These are phyloP conservation scores for Sporothrix luriei DNA, from an alignment of 2,329 filamentous ascomycete genomes.

Conservation along the genomic window DNA sequence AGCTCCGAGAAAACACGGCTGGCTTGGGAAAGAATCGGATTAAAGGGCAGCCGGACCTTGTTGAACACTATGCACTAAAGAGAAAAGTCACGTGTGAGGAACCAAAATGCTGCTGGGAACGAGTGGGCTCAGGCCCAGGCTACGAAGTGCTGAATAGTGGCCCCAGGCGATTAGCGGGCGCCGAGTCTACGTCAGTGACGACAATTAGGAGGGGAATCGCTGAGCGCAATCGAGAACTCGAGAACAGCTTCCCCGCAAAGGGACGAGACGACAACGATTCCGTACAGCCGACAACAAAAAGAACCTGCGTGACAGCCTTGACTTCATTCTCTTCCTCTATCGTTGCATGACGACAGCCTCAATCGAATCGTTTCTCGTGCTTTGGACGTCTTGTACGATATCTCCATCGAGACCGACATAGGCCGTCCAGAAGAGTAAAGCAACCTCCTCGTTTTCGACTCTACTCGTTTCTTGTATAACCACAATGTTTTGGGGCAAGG, in stretches of 20 bases:
- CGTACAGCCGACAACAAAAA: constrained; percentile 13
- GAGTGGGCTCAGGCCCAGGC: not conserved
- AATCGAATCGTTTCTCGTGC: not conserved
- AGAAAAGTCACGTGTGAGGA: not conserved
- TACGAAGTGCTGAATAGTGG: constrained; percentile 13
- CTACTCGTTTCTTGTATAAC: not conserved
- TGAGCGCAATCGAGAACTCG: not conserved
- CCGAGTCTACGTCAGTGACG: constrained; percentile 23
- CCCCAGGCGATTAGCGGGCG: not conserved
- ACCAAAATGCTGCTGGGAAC: not conserved
- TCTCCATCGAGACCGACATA: not conserved
- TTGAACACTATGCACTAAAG: constrained; percentile 18
- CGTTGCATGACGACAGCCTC: not conserved
- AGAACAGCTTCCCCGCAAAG: constrained; percentile 28
- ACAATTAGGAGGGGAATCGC: constrained; percentile 7
- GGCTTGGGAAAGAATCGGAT: constrained; percentile 17
- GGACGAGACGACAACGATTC: not conserved
- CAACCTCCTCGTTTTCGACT: not conserved
- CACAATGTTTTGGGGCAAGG: constrained; percentile 49
- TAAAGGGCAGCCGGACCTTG: constrained; percentile 27
- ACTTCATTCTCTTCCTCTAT: not conserved
- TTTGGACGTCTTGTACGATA: not conserved
- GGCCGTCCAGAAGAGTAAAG: not conserved
- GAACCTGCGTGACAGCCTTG: not conserved
- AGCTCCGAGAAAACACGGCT: constrained; percentile 27